phyloP scores from a whole-genome alignment of 1,284 basidiomycete species.

The Gomphus bonarii region DNA sequence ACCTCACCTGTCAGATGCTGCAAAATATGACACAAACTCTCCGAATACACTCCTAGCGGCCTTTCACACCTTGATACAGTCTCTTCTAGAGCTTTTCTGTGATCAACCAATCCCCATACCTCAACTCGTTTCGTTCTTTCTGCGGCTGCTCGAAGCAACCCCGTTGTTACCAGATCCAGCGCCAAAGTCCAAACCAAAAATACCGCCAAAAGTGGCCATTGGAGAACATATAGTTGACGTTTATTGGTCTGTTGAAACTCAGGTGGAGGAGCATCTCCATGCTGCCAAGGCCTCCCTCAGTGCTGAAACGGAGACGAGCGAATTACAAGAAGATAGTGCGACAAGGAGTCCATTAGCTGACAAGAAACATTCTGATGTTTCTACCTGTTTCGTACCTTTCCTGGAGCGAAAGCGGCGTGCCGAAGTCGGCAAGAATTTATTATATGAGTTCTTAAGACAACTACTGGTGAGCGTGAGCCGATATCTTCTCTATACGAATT shows the following conservation, averaged over 20 bases:
- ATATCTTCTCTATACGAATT: conserved; percentile 5
- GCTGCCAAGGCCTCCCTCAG: conserved; percentile 37
- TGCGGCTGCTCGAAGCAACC: conserved; percentile 44
- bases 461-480: conserved; percentile 62
- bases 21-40: conserved; percentile 1
- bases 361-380: conserved; percentile 31
- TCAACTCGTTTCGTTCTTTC: conserved; percentile 46
- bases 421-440: conserved; percentile 49
- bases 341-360: conserved; percentile 13
- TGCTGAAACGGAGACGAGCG: conserved; percentile 14
- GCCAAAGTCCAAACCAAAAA: conserved; percentile 21
- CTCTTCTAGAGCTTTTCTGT: conserved; percentile 5
- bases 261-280: conserved; percentile 56
- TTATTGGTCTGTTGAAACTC: conserved; percentile 67
- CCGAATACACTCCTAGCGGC: conserved; percentile 1
- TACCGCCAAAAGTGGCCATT: conserved; percentile 30
- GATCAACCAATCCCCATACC: neutral
- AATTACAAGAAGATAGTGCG: conserved; percentile 16
- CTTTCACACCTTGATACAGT: conserved; percentile 2
- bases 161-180: conserved; percentile 57
- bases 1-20: conserved; percentile 9
- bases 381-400: neutral
- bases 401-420: conserved; percentile 18
- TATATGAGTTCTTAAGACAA: conserved; percentile 48
- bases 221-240: conserved; percentile 67